Evolutionary conservation across 352 stramenopile species (phyloP), one percentile per base, ranked within the genome.

Genomic region (Phytophthora macrochlamydospora): DNA sequence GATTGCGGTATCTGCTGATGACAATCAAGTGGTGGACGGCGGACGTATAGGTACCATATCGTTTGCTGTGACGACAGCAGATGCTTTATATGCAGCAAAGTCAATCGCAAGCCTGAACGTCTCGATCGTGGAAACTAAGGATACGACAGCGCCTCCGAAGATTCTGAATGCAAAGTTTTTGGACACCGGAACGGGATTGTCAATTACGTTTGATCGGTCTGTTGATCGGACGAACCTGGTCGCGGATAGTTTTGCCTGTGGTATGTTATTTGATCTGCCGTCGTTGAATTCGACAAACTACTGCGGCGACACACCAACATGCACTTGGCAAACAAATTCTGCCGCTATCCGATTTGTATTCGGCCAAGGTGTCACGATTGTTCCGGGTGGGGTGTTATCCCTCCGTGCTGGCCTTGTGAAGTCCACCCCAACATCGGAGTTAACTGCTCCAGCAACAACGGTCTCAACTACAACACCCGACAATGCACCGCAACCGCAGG

Each of bases 71-170:
- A 45, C 69, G 1, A 78, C 57, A 7, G 44, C 24, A 3, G 78
- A 87, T 52, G 45, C 38, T 3, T 30, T 80, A 2, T 91, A 88
- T 31, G 57, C 44, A 2, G 30, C 29, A 3, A 67, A 79, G 32
- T 60, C 67, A 14, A 66, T 84, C 7, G 32, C 37, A 0, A 40
- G 59, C 8, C 35, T 86, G 9, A 72, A 49, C 33, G 82, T 91
- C 12, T 84, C 70, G 43, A 85, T 91, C 18, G 76, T 87, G 0
- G 79, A 91, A 46, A 89, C 79, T 1, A 86, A 81, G 44, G 82
- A 91, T 31, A 76, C 70, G 13, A 87, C 79, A 14, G 79, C 82
- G 2, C 75, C 82, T 46, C 82, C 82, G 2, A 87, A 83, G 40
- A 62, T 91, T 2, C 51, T 81, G 4, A 75, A 77, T 3, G 79